Evolutionary conservation across 345 rosid species (phyloP).

Genomic region (Turritis glabra): DNA sequence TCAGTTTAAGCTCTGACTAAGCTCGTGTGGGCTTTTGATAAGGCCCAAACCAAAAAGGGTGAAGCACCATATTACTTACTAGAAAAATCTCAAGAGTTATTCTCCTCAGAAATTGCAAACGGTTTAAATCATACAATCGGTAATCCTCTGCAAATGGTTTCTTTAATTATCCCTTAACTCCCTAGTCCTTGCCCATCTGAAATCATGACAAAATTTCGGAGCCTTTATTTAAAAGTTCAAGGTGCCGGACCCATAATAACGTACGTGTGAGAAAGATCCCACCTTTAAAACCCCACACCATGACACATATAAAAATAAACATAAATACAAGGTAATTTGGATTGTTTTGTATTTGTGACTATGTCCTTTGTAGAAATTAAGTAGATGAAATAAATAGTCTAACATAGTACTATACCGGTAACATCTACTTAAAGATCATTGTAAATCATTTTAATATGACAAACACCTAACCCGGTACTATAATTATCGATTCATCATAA

Average conservation of each 20-base stretch:
- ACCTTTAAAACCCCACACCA: background rate
- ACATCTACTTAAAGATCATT: background rate
- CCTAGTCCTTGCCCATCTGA: no score
- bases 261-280: background rate
- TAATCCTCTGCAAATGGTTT: no score
- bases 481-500: background rate
- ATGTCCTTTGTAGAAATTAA: background rate
- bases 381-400: background rate
- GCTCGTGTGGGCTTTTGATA: no score
- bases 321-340: background rate
- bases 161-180: no score
- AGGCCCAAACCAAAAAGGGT: no score
- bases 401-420: background rate
- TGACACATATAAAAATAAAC: background rate
- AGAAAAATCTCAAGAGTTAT: no score
- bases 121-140: no score
- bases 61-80: no score
- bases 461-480: background rate
- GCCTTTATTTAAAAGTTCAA: no score
- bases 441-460: background rate
- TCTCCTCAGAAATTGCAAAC: no score
- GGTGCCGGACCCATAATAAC: background rate
- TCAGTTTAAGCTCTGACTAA: background rate
- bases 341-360: background rate
- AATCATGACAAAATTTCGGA: no score